Percentiles rank a stretch among this genome's conserved stretches.
phyloP scores from a whole-genome alignment of 148 eudicot species.

The Camellia lanceoleosa region DNA sequence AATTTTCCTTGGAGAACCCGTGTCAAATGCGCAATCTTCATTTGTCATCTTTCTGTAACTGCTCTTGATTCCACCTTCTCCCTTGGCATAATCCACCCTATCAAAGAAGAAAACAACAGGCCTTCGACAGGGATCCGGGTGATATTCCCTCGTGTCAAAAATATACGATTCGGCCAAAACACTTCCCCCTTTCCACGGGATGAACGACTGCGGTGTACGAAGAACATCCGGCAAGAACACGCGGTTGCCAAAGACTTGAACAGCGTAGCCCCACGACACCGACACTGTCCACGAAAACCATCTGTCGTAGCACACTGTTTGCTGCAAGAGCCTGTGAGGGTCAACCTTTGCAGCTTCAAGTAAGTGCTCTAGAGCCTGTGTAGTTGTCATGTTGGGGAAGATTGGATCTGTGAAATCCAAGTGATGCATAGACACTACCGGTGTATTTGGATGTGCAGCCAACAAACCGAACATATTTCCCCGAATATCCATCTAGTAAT shows the following conservation, averaged over 20 bases:
- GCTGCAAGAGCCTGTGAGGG: conserved; percentile 61
- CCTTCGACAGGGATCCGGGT: conserved; percentile 57
- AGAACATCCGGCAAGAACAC: conserved; percentile 43
- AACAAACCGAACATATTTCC: conserved; percentile 61
- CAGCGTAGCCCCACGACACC: conserved; percentile 83
- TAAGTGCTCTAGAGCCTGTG: conserved; percentile 44
- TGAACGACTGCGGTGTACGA: conserved; percentile 44
- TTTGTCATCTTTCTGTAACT: conserved; percentile 36
- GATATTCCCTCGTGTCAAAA: conserved; percentile 34
- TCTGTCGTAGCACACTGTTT: conserved; percentile 67
- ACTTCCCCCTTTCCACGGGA: conserved; percentile 41
- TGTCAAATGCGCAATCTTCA: conserved; percentile 54
- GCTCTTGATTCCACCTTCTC: conserved; percentile 23
- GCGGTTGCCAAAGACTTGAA: conserved; percentile 45
- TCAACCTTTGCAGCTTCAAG: conserved; percentile 44
- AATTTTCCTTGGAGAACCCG: conserved; percentile 50
- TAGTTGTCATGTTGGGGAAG: conserved; percentile 51
- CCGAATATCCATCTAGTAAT: conserved; percentile 54
- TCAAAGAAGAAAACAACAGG: conserved; percentile 54
- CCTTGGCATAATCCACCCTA: conserved; percentile 16
- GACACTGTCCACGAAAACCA: conserved; percentile 88
- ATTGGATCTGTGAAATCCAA: conserved; percentile 45
- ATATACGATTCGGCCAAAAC: conserved; percentile 11
- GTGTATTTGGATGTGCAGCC: conserved; percentile 62
- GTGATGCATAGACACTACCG: conserved; percentile 60